These are phyloP conservation scores for Calocybe gangraenosa DNA, from an alignment of 768 basidiomycete species.

Conservation along the genomic window DNA sequence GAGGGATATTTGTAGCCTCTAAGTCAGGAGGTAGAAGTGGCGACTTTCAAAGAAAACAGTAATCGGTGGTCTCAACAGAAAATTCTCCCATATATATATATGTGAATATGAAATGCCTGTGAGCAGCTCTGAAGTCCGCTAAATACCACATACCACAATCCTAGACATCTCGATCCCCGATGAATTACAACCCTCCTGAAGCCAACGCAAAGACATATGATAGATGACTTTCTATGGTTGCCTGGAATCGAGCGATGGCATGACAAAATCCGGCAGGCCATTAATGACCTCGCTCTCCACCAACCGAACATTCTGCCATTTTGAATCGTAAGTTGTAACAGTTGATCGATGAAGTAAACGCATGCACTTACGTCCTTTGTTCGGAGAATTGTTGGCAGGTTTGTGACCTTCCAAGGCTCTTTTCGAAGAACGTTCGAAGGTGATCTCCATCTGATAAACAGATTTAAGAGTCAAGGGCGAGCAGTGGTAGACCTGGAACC, in stretches of 20 bases:
- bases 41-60: constrained; percentile 44
- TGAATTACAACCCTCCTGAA: no score
- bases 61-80: not conserved
- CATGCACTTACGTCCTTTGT: constrained; percentile 41
- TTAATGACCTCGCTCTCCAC: constrained; percentile 36
- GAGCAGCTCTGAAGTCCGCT: no score
- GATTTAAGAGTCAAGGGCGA: not conserved
- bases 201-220: no score
- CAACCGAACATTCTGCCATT: constrained; percentile 37
- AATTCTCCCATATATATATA: no score
- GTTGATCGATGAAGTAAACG: no score
- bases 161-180: no score
- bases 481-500: not conserved
- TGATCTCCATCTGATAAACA: constrained; percentile 56
- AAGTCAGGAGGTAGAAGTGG: constrained; percentile 78
- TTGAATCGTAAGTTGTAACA: no score
- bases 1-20: constrained; percentile 54
- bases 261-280: constrained; percentile 26
- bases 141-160: no score
- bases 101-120: no score
- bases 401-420: constrained; percentile 55
- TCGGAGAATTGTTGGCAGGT: constrained; percentile 66
- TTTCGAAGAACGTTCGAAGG: constrained; percentile 54
- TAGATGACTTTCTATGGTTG: no score
- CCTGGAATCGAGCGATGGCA: constrained; percentile 1